Evolutionary conservation across 257 asterid species (phyloP).

Genomic region (Solanum paucissectum): DNA sequence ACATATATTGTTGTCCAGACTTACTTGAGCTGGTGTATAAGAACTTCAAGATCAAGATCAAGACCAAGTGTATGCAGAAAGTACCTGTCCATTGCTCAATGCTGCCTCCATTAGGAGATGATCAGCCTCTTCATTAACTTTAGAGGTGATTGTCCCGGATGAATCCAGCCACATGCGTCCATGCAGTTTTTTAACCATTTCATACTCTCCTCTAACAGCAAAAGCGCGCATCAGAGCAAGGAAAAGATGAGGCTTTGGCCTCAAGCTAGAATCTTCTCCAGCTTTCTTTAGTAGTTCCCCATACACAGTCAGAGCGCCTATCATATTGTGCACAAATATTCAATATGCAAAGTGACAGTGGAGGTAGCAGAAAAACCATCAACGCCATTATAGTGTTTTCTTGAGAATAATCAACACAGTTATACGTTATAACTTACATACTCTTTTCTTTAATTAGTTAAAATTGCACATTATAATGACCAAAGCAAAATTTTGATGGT

Average conservation of each 20-base stretch:
- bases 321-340: conserved; percentile 3
- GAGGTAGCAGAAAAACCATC: neutral
- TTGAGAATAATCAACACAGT: neutral
- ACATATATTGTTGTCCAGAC: neutral
- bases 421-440: neutral
- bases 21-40: neutral
- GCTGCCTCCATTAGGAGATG: conserved; percentile 74
- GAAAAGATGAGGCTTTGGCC: conserved; percentile 71
- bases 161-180: conserved; percentile 70
- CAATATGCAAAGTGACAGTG: conserved; percentile 3
- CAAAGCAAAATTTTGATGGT: neutral
- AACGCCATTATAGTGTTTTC: neutral
- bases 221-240: conserved; percentile 62
- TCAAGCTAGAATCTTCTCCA: conserved; percentile 22
- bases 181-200: conserved; percentile 31
- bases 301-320: conserved; percentile 59
- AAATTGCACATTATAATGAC: neutral
- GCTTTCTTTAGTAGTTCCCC: conserved; percentile 56
- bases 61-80: neutral
- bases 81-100: conserved; percentile 55
- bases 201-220: conserved; percentile 52
- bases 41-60: neutral
- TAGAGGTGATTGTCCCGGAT: conserved; percentile 43
- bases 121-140: conserved; percentile 47
- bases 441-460: neutral